These are phyloP conservation scores for Neurospora discreta DNA, from an alignment of 495 filamentous ascomycete species.

Conservation along the genomic window DNA sequence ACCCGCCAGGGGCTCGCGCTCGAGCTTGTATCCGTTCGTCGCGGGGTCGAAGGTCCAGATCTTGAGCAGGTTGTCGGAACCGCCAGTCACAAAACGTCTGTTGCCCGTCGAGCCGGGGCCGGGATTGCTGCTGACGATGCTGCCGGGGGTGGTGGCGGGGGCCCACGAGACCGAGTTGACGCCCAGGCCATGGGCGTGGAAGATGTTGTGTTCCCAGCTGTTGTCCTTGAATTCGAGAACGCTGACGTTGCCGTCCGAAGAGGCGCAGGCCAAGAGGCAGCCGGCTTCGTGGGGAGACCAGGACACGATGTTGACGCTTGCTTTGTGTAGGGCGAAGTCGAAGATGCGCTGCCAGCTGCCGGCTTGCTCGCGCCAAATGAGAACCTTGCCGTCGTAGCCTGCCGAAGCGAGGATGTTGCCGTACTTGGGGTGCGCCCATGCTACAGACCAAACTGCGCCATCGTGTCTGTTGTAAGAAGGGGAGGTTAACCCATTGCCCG, in stretches of 20 bases:
- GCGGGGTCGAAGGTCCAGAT: conserved; percentile 59
- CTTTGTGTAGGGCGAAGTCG: conserved; percentile 83
- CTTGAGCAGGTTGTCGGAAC: conserved; percentile 84
- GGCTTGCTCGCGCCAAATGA: conserved; percentile 91
- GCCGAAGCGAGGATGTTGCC: conserved; percentile 93
- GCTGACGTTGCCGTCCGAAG: conserved; percentile 80
- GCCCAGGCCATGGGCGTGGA: conserved; percentile 83
- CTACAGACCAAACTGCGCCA: conserved; percentile 90
- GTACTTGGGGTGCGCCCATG: conserved; percentile 97
- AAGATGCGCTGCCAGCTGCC: conserved; percentile 72
- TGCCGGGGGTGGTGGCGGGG: conserved; percentile 67
- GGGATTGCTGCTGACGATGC: conserved; percentile 60
- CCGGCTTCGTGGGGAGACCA: conserved; percentile 96
- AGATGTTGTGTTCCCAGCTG: conserved; percentile 71
- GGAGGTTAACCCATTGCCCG: conserved; percentile 9
- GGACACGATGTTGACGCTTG: conserved; percentile 88
- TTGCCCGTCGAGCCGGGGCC: conserved; percentile 45
- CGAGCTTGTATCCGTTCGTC: conserved; percentile 39
- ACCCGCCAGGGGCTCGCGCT: conserved; percentile 49
- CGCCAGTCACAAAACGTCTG: conserved; percentile 83
- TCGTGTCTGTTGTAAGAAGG: conserved; percentile 56
- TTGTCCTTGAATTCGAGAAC: conserved; percentile 97
- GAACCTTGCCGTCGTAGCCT: conserved; percentile 91
- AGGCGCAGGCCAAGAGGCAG: conserved; percentile 89
- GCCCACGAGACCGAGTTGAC: conserved; percentile 96